Conservation (phyloP, 225 moss, liverwort and hornwort species). For the Neckera pumila region DNA sequence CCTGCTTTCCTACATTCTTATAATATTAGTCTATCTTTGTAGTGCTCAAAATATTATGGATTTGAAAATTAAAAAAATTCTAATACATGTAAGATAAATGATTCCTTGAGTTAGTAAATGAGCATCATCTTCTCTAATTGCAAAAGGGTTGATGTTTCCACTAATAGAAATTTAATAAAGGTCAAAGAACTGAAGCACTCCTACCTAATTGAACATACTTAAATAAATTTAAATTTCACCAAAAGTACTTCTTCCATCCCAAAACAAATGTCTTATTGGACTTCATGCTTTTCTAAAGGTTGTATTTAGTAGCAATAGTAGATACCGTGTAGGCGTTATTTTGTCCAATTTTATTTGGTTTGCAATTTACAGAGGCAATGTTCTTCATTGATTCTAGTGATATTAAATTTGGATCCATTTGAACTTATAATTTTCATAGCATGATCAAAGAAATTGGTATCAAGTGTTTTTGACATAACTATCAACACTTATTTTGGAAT, state of each 20-base stretch:
- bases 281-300: background rate
- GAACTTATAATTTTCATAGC: background rate
- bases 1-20: fast-evolving
- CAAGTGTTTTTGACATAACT: background rate
- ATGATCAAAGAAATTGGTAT: background rate
- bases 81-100: background rate
- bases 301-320: background rate
- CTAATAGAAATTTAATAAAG: background rate
- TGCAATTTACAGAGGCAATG: background rate
- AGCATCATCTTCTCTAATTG: background rate
- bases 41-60: background rate
- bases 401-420: background rate
- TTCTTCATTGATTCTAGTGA: background rate
- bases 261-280: background rate
- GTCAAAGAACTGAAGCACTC: background rate
- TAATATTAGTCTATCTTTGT: background rate
- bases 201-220: background rate
- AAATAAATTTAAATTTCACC: background rate
- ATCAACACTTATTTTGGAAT: background rate
- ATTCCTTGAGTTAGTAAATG: background rate
- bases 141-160: background rate
- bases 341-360: background rate
- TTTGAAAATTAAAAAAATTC: background rate
- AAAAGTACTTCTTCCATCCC: background rate
- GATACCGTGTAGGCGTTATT: background rate